Evolutionary conservation across 1,139 yeast genomes (phyloP).

Genomic region (Schwanniomyces etchellsii): DNA sequence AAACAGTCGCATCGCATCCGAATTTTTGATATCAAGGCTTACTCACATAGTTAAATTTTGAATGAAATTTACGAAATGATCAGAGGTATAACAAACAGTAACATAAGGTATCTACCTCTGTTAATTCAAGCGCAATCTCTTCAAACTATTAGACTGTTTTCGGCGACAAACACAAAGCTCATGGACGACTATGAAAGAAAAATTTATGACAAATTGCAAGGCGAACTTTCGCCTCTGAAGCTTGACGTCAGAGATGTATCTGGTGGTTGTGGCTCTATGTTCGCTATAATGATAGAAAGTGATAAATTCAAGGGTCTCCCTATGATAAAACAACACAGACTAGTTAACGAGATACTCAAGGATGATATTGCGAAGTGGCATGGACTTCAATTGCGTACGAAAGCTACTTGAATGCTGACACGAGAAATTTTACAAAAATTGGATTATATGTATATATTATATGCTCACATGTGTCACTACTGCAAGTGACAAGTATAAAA

Average conservation of each 20-base stretch:
- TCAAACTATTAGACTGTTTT: slow-evolving; percentile 4
- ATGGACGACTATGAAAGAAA: slow-evolving; percentile 65
- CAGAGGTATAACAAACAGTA: too few relatives aligned
- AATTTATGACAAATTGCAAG: slow-evolving; percentile 51
- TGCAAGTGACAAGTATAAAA: slow-evolving; percentile 2
- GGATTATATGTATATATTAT: slow-evolving; percentile 5
- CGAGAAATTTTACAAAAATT: too few relatives aligned
- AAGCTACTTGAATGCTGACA: slow-evolving; percentile 28
- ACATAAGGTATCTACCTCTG: too few relatives aligned
- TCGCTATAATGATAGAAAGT: slow-evolving; percentile 76
- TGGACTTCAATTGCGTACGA: slow-evolving; percentile 82
- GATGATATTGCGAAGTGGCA: slow-evolving; percentile 94
- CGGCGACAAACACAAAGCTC: slow-evolving; percentile 10
- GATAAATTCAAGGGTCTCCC: slow-evolving; percentile 69
- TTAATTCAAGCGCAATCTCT: too few relatives aligned
- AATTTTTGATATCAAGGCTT: too few relatives aligned
- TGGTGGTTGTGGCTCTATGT: slow-evolving; percentile 98
- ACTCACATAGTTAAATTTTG: too few relatives aligned
- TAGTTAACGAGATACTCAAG: slow-evolving; percentile 75
- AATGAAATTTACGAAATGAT: too few relatives aligned
- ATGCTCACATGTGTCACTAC: too few relatives aligned
- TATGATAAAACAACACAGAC: slow-evolving; percentile 86
- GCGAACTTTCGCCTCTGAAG: slow-evolving; percentile 51
- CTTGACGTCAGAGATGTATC: slow-evolving; percentile 75
- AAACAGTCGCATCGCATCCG: too few relatives aligned